These are phyloP conservation scores for Cordyceps militaris DNA, from an alignment of 2,329 filamentous ascomycete genomes.

Conservation along the genomic window DNA sequence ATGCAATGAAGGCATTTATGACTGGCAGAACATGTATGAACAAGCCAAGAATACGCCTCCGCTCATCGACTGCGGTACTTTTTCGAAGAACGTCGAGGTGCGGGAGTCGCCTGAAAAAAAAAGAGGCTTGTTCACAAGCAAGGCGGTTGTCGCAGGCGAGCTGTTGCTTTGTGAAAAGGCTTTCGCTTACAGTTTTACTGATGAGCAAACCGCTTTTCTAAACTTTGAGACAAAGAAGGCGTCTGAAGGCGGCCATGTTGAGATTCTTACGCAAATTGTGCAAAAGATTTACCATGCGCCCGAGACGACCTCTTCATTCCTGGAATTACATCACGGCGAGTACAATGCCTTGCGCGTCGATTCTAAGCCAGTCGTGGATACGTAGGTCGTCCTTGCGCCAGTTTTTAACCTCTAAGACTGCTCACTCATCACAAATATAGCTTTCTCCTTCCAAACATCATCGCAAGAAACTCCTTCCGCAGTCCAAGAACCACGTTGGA, in stretches of 20 bases:
- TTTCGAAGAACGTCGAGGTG: neutral
- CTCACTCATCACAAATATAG: neutral
- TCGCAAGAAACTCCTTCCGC: neutral
- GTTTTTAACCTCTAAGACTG: neutral
- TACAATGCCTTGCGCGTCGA: neutral
- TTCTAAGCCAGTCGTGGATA: neutral
- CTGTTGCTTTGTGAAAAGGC: neutral
- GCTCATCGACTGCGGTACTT: neutral
- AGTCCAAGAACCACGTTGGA: neutral
- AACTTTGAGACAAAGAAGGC: neutral
- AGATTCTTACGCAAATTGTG: neutral
- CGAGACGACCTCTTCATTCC: neutral
- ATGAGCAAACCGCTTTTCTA: neutral
- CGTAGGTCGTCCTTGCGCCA: neutral
- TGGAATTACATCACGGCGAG: neutral
- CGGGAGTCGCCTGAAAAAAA: neutral
- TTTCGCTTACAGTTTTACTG: neutral
- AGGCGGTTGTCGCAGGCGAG: neutral
- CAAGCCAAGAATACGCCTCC: neutral
- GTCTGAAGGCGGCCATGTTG: neutral
- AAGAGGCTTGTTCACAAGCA: neutral
- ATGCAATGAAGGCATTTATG: neutral
- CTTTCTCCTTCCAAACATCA: neutral
- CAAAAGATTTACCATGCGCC: neutral
- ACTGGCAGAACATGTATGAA: neutral